These are phyloP conservation scores for Pyronema domesticum DNA, from an alignment of 495 filamentous ascomycete genomes.

Conservation along the genomic window DNA sequence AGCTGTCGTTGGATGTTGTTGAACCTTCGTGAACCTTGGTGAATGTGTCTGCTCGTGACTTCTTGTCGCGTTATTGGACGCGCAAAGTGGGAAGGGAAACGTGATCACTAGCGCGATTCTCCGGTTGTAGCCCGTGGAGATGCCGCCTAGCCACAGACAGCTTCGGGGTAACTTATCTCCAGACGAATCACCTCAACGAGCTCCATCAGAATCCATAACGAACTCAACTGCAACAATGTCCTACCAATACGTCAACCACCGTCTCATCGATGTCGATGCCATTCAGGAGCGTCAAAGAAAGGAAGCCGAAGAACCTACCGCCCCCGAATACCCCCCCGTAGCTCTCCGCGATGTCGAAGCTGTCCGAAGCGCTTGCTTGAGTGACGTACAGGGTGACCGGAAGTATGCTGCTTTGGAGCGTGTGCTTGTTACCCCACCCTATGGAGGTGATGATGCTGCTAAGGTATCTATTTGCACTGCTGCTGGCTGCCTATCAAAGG, in stretches of 20 bases:
- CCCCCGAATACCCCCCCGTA: constrained; percentile 38
- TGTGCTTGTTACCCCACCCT: constrained; percentile 31
- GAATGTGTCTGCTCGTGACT: too few relatives aligned
- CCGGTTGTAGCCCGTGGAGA: too few relatives aligned
- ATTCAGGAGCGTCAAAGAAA: constrained; percentile 32
- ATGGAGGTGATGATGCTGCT: constrained; percentile 50
- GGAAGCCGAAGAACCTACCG: constrained; percentile 35
- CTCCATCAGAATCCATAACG: too few relatives aligned
- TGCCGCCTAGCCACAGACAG: too few relatives aligned
- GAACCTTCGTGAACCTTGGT: too few relatives aligned
- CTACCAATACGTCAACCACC: constrained; percentile 31
- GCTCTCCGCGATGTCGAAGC: constrained; percentile 43
- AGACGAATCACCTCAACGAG: too few relatives aligned
- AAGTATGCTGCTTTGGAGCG: constrained; percentile 55
- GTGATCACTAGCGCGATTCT: too few relatives aligned
- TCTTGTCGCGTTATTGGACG: too few relatives aligned
- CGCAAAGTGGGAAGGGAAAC: too few relatives aligned
- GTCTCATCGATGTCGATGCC: constrained; percentile 59
- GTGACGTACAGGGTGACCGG: constrained; percentile 33
- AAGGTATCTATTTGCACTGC: constrained; percentile 31
- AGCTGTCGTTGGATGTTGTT: too few relatives aligned
- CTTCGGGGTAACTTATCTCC: too few relatives aligned
- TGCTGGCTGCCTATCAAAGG: not conserved
- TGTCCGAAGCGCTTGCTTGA: constrained; percentile 28
- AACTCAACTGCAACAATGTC: constrained; percentile 5